Evolutionary conservation across 2,329 filamentous ascomycete genomes (phyloP).

Genomic region (Venturia nashicola): DNA sequence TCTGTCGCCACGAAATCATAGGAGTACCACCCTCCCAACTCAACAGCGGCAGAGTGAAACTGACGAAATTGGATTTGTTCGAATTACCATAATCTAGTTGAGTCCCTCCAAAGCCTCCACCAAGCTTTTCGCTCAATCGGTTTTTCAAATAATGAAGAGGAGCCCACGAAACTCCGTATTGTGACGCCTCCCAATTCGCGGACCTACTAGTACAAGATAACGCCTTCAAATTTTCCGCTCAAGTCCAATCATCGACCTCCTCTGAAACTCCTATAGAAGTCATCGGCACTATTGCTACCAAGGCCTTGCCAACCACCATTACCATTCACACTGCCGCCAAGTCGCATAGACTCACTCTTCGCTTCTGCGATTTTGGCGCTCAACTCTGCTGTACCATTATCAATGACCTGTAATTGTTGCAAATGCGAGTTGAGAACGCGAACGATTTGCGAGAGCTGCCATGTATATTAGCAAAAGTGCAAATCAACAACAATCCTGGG

Average conservation of each 20-base stretch:
- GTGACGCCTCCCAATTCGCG: neutral
- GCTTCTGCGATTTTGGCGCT: conserved; percentile 72
- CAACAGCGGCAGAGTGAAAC: neutral
- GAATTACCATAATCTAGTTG: neutral
- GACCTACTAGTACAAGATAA: neutral
- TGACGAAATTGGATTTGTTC: neutral
- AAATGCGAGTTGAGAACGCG: conserved; percentile 90
- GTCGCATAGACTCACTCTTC: conserved; percentile 59
- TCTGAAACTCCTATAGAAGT: conserved; percentile 40
- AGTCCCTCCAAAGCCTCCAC: neutral
- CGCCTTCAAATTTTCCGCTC: neutral
- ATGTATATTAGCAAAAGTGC: conserved; percentile 12
- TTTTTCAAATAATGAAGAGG: neutral
- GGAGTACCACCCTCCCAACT: too few species aligned
- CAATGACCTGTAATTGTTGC: conserved; percentile 84
- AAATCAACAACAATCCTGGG: conserved; percentile 12
- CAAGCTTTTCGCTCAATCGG: neutral
- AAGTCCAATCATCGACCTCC: conserved; percentile 2
- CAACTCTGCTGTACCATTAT: conserved; percentile 67
- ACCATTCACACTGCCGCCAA: conserved; percentile 31
- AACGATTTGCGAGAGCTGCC: conserved; percentile 83
- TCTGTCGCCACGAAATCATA: too few species aligned
- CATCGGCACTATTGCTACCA: conserved; percentile 65
- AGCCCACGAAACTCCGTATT: neutral
- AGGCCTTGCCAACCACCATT: conserved; percentile 32